Evolutionary conservation across 768 basidiomycete genomes (phyloP).

Genomic region (Lactarius sanguifluus): DNA sequence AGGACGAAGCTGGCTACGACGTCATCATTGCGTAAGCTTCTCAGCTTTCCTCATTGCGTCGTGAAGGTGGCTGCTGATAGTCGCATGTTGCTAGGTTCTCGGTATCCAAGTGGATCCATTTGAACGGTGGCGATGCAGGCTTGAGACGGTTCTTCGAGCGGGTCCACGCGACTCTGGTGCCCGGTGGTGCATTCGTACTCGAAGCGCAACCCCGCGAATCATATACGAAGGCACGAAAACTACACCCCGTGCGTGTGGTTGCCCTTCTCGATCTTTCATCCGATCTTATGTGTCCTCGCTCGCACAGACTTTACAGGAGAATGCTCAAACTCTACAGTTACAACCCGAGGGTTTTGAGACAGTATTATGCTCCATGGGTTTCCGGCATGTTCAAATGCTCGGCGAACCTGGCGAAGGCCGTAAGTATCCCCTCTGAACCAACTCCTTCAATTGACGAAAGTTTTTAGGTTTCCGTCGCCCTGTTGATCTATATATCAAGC

Average conservation of each 20-base stretch:
- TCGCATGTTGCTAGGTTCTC: conserved; percentile 57
- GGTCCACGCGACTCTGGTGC: conserved; percentile 53
- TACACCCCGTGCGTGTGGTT: conserved; percentile 50
- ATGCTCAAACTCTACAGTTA: conserved; percentile 52
- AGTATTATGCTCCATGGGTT: conserved; percentile 61
- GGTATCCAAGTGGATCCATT: conserved; percentile 89
- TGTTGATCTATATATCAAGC: conserved; percentile 28
- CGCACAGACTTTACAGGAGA: conserved; percentile 55
- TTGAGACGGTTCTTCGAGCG: conserved; percentile 66
- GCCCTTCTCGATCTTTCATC: not conserved
- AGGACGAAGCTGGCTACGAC: conserved; percentile 66
- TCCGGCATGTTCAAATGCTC: conserved; percentile 47
- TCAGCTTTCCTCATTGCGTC: not conserved
- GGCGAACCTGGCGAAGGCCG: conserved; percentile 67
- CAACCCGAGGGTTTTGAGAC: conserved; percentile 63
- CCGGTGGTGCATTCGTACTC: conserved; percentile 68
- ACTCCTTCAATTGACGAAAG: conserved; percentile 6
- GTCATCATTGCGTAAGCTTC: conserved; percentile 72
- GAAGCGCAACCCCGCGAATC: conserved; percentile 87
- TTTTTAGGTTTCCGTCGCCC: conserved; percentile 29
- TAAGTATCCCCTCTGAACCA: conserved; percentile 34
- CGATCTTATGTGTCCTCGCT: not conserved
- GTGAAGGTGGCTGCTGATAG: not conserved
- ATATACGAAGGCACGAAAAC: conserved; percentile 73
- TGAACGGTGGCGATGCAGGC: conserved; percentile 76